Evolutionary conservation across 805 yeast species (phyloP).

Genomic region (Pichia scutulata): DNA sequence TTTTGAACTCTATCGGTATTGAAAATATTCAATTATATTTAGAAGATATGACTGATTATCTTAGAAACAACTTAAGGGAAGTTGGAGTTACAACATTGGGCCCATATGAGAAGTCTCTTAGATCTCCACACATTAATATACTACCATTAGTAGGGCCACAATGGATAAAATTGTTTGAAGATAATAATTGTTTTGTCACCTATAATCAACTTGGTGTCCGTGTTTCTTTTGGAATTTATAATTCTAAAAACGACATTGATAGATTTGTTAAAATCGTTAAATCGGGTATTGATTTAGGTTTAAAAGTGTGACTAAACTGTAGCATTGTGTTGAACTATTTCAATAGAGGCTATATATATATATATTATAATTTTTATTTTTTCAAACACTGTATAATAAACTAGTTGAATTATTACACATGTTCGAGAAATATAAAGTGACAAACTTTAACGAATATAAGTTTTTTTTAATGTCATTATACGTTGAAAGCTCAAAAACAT

Average conservation of each 20-base stretch:
- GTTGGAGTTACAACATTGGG: conserved; percentile 1
- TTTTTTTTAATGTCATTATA: too few species aligned
- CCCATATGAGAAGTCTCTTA: not conserved
- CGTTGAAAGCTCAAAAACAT: too few species aligned
- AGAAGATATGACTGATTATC: not conserved
- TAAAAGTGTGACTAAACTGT: too few species aligned
- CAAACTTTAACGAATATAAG: too few species aligned
- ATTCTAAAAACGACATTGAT: not conserved
- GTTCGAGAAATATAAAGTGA: too few species aligned
- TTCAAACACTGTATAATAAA: too few species aligned
- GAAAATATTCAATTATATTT: not conserved
- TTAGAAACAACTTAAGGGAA: not conserved
- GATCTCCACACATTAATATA: not conserved
- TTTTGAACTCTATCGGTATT: not conserved
- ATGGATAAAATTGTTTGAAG: not conserved
- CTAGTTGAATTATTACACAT: too few species aligned
- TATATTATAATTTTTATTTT: too few species aligned
- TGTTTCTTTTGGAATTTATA: conserved; percentile 1
- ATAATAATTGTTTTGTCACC: not conserved
- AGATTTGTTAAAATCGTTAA: not conserved
- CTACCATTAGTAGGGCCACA: not conserved
- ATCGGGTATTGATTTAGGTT: not conserved
- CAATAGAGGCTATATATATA: too few species aligned
- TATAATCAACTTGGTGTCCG: not conserved
- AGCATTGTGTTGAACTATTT: too few species aligned